Evolutionary conservation across 495 filamentous ascomycete species (phyloP).

Genomic region (Xylaria bambusicola): DNA sequence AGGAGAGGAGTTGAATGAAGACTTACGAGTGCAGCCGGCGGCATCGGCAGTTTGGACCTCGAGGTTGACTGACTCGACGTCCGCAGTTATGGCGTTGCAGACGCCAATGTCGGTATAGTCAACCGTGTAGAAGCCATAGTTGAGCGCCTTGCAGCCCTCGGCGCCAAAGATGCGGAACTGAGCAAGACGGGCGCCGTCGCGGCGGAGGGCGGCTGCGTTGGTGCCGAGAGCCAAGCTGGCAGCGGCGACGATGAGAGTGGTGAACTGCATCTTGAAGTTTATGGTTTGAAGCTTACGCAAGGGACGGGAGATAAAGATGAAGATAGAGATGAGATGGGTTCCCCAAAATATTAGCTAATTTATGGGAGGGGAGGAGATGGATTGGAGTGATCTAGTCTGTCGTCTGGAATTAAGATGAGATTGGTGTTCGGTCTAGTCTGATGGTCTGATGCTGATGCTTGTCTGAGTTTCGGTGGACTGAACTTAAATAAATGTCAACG

Average conservation of each 20-base stretch:
- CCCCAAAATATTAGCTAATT: too few relatives aligned
- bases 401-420: background rate
- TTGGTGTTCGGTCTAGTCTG: background rate
- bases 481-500: too few relatives aligned
- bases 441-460: background rate
- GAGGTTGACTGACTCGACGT: constrained; percentile 20
- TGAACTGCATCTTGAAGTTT: constrained; percentile 32
- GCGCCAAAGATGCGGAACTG: constrained; percentile 34
- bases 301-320: background rate
- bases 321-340: background rate
- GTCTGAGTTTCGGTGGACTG: too few relatives aligned
- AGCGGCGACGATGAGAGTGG: constrained; percentile 24
- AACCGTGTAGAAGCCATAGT: constrained; percentile 33
- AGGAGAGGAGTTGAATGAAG: background rate
- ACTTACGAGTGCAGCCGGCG: constrained; percentile 28
- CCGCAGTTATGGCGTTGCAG: constrained; percentile 22
- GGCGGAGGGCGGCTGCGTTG: constrained; percentile 20
- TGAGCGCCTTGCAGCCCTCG: constrained; percentile 23
- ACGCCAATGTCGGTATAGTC: constrained; percentile 25
- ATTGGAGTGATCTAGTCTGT: too few relatives aligned
- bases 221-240: constrained; percentile 25
- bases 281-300: background rate
- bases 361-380: too few relatives aligned
- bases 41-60: constrained; percentile 20
- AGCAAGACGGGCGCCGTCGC: constrained; percentile 28